Conservation (phyloP, 768 basidiomycete genomes). For the Lentinula guzmanii region DNA sequence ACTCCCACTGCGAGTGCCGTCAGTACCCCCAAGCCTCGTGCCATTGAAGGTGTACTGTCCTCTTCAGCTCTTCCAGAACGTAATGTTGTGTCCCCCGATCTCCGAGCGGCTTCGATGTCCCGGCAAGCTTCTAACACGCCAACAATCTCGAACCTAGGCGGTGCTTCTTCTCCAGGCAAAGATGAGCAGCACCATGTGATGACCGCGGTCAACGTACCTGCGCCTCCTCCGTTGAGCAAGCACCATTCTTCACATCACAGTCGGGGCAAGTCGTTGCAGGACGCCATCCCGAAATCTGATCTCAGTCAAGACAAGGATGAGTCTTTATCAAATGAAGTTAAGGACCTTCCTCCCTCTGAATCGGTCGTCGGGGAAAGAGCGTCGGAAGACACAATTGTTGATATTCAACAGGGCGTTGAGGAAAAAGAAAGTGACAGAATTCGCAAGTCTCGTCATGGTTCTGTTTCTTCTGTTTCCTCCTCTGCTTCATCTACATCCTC, state of each 20-base stretch:
- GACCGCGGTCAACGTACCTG: constrained; percentile 28
- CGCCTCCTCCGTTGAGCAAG: constrained; percentile 21
- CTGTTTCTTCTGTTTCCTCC: background rate
- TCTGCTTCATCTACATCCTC: constrained; percentile 3
- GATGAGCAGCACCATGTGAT: constrained; percentile 23
- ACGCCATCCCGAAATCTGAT: constrained; percentile 7
- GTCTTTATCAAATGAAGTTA: background rate
- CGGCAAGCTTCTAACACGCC: constrained; percentile 7
- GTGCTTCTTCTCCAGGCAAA: background rate
- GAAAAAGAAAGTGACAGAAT: background rate
- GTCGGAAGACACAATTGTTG: background rate
- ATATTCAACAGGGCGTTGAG: background rate
- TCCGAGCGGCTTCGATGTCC: background rate
- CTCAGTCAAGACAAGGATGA: background rate
- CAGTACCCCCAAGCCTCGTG: background rate
- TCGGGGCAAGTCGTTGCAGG: constrained; percentile 14
- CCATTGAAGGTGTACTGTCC: background rate
- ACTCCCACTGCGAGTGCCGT: background rate
- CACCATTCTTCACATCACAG: constrained; percentile 20
- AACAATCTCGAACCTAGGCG: background rate
- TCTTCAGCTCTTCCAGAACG: background rate
- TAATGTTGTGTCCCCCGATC: background rate
- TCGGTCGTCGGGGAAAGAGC: background rate
- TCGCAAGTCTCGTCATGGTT: background rate
- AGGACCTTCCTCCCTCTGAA: background rate